Evolutionary conservation across 1,284 basidiomycete species (phyloP).

Genomic region (Fomes fomentarius): DNA sequence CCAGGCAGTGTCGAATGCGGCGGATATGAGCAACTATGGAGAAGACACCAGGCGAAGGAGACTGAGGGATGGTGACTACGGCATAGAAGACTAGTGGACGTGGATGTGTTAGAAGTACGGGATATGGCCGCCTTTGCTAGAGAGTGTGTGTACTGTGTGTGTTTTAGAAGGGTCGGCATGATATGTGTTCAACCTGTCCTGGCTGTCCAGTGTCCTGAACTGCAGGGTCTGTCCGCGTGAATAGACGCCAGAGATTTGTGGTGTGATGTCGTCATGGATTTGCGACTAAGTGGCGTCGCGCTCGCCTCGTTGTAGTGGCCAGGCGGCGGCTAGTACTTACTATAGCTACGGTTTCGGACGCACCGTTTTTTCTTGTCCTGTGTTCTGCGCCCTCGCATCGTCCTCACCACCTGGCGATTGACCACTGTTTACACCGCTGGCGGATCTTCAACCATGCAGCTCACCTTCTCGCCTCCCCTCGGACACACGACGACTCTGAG

Average conservation of each 20-base stretch:
- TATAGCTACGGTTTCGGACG: too few species aligned
- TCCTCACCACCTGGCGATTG: background rate
- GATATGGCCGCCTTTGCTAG: background rate
- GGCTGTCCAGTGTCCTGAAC: background rate
- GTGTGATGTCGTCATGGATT: background rate
- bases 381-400: too few species aligned
- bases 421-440: slow-evolving; percentile 8
- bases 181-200: background rate
- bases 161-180: too few species aligned
- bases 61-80: slow-evolving; percentile 10
- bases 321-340: too few species aligned
- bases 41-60: slow-evolving; percentile 17
- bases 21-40: slow-evolving; percentile 8
- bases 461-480: slow-evolving; percentile 27
- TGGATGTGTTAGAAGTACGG: background rate
- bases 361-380: too few species aligned
- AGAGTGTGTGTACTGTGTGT: background rate
- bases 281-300: too few species aligned
- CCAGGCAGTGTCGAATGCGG: slow-evolving; percentile 40
- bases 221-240: too few species aligned
- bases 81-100: slow-evolving; percentile 6
- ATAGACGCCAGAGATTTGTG: background rate
- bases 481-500: slow-evolving; percentile 16
- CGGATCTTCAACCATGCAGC: slow-evolving; percentile 18
- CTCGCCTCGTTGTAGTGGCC: too few species aligned